Evolutionary conservation across 106 monocot species (phyloP), one percentile per base, ranked within the genome.

Genomic region (Iris macrosiphon): DNA sequence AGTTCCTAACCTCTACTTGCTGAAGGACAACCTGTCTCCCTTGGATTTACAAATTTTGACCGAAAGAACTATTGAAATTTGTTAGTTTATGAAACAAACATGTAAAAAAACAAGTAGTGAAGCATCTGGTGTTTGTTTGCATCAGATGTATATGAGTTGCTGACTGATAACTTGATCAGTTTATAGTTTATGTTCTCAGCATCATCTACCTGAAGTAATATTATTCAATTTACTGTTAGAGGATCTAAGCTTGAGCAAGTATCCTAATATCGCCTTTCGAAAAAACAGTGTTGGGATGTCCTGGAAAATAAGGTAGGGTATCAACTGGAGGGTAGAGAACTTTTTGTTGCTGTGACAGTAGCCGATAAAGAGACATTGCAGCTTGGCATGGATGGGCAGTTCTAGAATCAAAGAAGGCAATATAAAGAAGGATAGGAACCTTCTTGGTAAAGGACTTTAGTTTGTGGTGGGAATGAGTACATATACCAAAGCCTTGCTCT

Each of bases 311-410:
- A 79, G 49, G 55, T 43, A 19, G 86, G 92, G 19, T 82, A 92
- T 53, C 27, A 73, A 10, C 69, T 68, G 43, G 82, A 65, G 60
- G 86, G 86, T 45, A 86, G 92, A 60, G 91, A 91, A 32, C 62
- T 85, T 15, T 91, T 91, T 79, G 85, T 85, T 79, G 91, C 91
- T 52, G 78, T 85, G 2, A 91, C 78, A 17, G 91, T 79, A 16
- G 91, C 91, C 56, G 81, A 91, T 67, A 75, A 78, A 85, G 67
- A 29, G 85, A 91, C 57, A 55, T 73, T 30, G 84, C 91, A 38
- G 85, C 91, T 58, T 91, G 91, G 91, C 91, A 91, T 76, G 91
- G 91, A 55, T 91, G 91, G 91, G 91, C 91, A 46, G 69, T 85
- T 57, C 66, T 91, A 38, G 91, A 91, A 72, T 91, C 45, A 82